These are phyloP conservation scores for Microstegium vimineum DNA, from an alignment of 176 grass and related monocot genomes.

Conservation along the genomic window DNA sequence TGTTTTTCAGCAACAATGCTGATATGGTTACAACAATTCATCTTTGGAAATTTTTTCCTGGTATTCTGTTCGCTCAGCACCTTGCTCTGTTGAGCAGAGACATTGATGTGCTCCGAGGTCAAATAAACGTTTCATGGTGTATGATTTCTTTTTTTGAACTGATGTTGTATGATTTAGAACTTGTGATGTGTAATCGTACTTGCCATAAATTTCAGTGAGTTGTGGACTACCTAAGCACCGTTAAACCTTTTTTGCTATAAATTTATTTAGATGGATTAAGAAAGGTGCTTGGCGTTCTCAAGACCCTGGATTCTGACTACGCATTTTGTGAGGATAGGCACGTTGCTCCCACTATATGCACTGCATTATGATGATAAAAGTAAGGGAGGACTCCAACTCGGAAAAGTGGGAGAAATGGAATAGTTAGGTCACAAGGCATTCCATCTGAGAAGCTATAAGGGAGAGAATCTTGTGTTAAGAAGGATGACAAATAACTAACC, in stretches of 20 bases:
- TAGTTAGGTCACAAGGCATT: no score
- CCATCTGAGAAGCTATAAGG: no score
- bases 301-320: background rate
- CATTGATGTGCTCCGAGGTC: background rate
- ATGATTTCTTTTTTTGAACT: no score
- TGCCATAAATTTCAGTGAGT: background rate
- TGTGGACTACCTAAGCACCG: background rate
- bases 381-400: no score
- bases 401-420: background rate
- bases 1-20: conserved; percentile 28
- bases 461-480: no score
- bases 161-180: background rate
- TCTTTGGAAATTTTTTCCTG: background rate
- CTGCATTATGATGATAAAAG: background rate
- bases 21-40: conserved; percentile 16
- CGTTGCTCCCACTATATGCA: no score
- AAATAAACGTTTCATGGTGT: background rate
- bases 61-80: background rate
- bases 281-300: background rate
- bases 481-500: no score
- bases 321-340: background rate
- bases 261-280: background rate
- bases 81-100: background rate
- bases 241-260: background rate
- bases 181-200: background rate